A percentile compares a stretch with the other conserved stretches of the same genome.
phyloP scores from a whole-genome alignment of 139 green algal species.

The Desmodesmus armatus region DNA sequence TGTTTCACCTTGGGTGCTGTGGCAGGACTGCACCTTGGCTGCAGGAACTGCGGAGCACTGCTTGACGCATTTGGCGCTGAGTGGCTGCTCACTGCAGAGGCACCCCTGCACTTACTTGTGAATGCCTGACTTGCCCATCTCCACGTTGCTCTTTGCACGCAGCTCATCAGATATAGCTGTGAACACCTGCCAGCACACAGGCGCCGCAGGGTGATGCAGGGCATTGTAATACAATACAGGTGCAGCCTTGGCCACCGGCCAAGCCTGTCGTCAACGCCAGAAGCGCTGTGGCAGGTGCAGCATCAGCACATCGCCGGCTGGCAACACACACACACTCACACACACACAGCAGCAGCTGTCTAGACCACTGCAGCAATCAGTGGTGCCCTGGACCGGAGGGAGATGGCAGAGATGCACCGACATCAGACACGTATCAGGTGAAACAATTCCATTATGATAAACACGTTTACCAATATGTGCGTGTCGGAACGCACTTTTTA shows the following conservation, averaged over 20 bases:
- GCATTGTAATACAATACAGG: neutral
- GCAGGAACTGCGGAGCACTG: neutral
- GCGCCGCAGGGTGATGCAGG: neutral
- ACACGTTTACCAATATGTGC: too few species aligned
- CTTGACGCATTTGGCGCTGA: too few species aligned
- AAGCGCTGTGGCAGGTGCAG: neutral
- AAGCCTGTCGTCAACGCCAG: neutral
- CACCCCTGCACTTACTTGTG: neutral
- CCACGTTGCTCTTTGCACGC: conserved; percentile 28
- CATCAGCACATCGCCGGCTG: neutral
- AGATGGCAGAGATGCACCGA: too few species aligned
- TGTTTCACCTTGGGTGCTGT: neutral
- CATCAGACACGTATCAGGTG: too few species aligned
- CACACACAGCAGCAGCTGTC: neutral
- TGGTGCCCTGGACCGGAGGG: too few species aligned
- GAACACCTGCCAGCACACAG: conserved; percentile 28
- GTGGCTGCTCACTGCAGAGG: too few species aligned
- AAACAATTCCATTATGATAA: too few species aligned
- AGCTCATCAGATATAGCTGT: conserved; percentile 44
- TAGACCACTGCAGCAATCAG: neutral
- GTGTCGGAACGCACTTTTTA: too few species aligned
- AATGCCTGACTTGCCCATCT: neutral
- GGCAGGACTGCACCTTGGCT: neutral
- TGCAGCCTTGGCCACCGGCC: neutral
- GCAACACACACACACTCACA: neutral